Base-by-base conservation (phyloP, 768 basidiomycete species). In the Hericium alpestre region DNA sequence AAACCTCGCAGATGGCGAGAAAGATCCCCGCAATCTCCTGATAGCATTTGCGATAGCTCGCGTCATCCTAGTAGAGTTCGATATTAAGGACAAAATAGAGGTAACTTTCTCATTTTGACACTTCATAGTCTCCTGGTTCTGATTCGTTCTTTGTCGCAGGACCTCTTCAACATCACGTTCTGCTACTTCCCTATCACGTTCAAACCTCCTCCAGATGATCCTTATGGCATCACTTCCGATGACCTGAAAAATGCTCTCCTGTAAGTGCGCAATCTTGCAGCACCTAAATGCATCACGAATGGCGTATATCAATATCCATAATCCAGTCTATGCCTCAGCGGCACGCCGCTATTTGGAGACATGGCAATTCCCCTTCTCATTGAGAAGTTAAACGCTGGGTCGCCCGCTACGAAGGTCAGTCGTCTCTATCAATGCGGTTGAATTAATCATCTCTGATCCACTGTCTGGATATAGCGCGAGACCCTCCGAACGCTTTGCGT, bases 131-230 rank as follows among this genome's bases (percentile, higher is more conserved):
- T 20, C 22, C 13, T n/a, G 50, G 18, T 13, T 27, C 16, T 38
- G 12, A 32, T 38, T 38, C 27, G 16, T 56, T 43, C 25, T 39
- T 40, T n/a, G 48, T 18, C 32, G 6, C 63, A 97, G 93, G 81
- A 86, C 53, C 74, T 98, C 51, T 98, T 95, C 72, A 91, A 97
- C 65, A 85, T 97, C 67, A 89, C 86, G 0, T 98, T 94, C 69
- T 98, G 96, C 69, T 99, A 99, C 69, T 99, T 97, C 72, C 96
- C 96, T 0, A 98, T 99, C 56, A 91, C 93, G 0, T 99, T 96
- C 73, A 80, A 88, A 57, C 93, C 95, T 9, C 92, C 94, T 16
- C 87, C 92, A 1, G 86, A 93, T 63, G 93, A 98, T 66, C 93
- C 92, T 16, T 93, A 95, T 68, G 87, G 88, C 3, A 94, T 99